Percentiles rank a stretch among this genome's conserved stretches.
Evolutionary conservation across 2,329 filamentous ascomycete genomes (phyloP).

Genomic region (Ophiostoma pallidulum): DNA sequence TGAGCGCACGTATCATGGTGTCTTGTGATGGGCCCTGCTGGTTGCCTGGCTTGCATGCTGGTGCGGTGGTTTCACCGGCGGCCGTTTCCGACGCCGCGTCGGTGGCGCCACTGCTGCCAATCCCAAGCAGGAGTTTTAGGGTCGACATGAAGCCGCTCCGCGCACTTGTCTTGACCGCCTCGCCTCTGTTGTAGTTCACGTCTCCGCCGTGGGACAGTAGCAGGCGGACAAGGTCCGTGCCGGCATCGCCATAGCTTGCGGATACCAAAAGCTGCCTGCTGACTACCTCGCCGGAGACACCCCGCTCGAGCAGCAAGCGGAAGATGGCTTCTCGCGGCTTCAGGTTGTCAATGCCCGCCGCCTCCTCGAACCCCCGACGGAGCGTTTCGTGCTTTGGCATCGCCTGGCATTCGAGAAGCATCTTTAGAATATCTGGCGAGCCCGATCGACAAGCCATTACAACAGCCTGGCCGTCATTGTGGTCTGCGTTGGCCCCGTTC

Average conservation of each 20-base stretch:
- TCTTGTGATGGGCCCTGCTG: constrained; percentile 36
- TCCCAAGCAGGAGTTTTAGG: constrained; percentile 42
- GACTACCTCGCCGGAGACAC: constrained; percentile 41
- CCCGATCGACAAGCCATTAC: constrained; percentile 45
- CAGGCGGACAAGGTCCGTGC: constrained; percentile 38
- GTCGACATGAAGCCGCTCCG: constrained; percentile 41
- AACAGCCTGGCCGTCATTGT: constrained; percentile 43
- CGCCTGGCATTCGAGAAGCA: constrained; percentile 33
- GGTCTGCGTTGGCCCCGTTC: constrained; percentile 42
- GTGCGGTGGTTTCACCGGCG: no score
- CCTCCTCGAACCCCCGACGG: constrained; percentile 44
- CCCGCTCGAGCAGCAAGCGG: constrained; percentile 39
- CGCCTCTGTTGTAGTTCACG: constrained; percentile 44
- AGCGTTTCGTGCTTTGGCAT: constrained; percentile 34
- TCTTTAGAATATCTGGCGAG: constrained; percentile 37
- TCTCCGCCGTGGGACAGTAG: constrained; percentile 44
- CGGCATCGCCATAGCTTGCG: constrained; percentile 40
- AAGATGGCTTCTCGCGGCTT: constrained; percentile 40
- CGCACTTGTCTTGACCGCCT: constrained; percentile 45
- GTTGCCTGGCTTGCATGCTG: constrained; percentile 24
- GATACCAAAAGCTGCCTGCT: constrained; percentile 45
- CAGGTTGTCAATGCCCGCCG: constrained; percentile 42
- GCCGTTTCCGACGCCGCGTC: no score
- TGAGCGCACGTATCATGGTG: constrained; percentile 41
- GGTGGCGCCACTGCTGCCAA: constrained; percentile 20